phyloP scores from a whole-genome alignment of 2,329 filamentous ascomycete species.

The Paraphoma sp. region DNA sequence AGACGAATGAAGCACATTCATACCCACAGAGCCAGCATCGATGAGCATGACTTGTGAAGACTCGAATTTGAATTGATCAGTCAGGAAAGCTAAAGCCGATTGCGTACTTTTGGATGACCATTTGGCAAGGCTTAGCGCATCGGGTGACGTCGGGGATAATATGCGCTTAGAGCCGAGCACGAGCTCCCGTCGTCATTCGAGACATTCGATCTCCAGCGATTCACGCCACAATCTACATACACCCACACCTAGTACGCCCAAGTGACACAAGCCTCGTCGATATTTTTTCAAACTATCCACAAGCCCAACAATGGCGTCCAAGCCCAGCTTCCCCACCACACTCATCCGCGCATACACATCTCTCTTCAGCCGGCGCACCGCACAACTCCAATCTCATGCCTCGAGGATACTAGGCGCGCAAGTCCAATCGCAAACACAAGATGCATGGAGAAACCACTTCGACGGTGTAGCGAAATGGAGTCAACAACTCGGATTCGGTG shows the following conservation, averaged over 20 bases:
- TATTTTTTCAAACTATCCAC: background rate
- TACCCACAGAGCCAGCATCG: background rate
- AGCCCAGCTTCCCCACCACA: constrained; percentile 10
- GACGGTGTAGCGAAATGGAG: background rate
- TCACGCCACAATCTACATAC: background rate
- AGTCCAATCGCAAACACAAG: constrained; percentile 1
- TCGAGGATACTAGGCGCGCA: constrained; percentile 11
- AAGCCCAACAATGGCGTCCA: constrained; percentile 25
- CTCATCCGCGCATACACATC: constrained; percentile 14
- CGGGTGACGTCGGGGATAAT: constrained; percentile 31
- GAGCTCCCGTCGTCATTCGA: constrained; percentile 15
- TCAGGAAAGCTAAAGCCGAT: background rate
- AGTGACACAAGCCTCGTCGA: background rate
- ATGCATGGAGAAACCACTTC: background rate
- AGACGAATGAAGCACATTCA: constrained; percentile 17
- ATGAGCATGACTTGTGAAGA: background rate
- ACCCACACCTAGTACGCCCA: background rate
- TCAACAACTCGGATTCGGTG: background rate
- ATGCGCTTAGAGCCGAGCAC: constrained; percentile 24
- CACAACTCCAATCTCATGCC: constrained; percentile 12
- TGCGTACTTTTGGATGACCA: background rate
- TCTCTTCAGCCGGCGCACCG: constrained; percentile 7
- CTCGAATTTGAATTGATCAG: too few species aligned
- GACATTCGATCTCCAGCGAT: background rate
- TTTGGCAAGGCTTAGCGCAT: constrained; percentile 8